Evolutionary conservation across 2,329 filamentous ascomycete genomes (phyloP), one percentile per base, ranked within the genome.

Genomic region (Gremmenia infestans): DNA sequence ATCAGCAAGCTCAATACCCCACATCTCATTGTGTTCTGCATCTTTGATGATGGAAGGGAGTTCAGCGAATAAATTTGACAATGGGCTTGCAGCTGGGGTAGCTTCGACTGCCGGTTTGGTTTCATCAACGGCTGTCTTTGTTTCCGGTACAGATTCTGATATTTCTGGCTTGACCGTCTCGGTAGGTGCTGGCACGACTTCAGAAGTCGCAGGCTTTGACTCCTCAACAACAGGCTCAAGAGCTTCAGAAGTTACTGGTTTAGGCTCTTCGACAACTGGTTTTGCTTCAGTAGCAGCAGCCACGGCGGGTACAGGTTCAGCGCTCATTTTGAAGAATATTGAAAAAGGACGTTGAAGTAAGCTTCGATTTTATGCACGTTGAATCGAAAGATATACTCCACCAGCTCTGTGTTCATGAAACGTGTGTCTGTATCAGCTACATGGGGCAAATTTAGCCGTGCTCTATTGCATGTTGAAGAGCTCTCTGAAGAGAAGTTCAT

Each of bases 11-110:
- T 81, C 76, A 53, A 97, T 84, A 49, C 92, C 92, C 84, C 92
- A 97, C 80, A 97, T 89, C 77, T 97, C 91, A 51, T 75, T 74
- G 72, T 96, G 80, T 15, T 74, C 78, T 51, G 81, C 75, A 57
- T 78, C 76, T 49, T 75, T 73, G 57, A 85, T 72, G 58, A 91
- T 81, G 6, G 76, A 71, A 5, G 80, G 73, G 36, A 92, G 77
- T 32, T 77, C 76, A 9, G 76, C 75, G 59, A 83, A 81, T 60
- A 91, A 78, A 59, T 81, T 75, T 51, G 72, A 71, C 36, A 89
- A 74, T 12, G 76, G 66, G 4, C 59, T 63, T 12, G 51, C 23
- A 4, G 57, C 15, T 9, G 51, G 35, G 1, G 54, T 36, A 17
- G 39, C n/a, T 25, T 37, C 46, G 25, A 39, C 5, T 36, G 55